These are phyloP conservation scores for Chalaropsis ovoidea DNA, from an alignment of 2,329 filamentous ascomycete genomes.

Conservation along the genomic window DNA sequence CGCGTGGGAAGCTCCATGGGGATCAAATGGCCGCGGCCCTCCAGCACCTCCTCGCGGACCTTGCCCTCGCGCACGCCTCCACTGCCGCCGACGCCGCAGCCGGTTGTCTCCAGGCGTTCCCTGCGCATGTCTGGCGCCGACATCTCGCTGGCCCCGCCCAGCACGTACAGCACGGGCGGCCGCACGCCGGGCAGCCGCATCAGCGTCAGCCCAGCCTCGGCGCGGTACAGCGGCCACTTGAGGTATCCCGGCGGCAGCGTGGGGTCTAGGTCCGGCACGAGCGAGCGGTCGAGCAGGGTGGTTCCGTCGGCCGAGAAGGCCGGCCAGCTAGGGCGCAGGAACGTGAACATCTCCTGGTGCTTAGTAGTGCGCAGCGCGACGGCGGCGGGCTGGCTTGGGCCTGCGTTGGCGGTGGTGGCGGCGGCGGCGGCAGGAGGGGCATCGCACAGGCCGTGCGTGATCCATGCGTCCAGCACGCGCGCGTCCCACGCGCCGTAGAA, in stretches of 20 bases:
- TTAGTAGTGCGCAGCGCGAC: constrained; percentile 74
- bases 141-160: constrained; percentile 51
- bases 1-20: constrained; percentile 66
- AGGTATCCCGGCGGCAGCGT: constrained; percentile 32
- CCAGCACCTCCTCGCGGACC: constrained; percentile 55
- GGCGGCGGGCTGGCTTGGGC: constrained; percentile 30
- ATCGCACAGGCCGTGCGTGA: constrained; percentile 63
- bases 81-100: constrained; percentile 55
- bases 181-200: constrained; percentile 49
- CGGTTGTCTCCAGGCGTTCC: constrained; percentile 55
- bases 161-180: constrained; percentile 59
- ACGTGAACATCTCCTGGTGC: constrained; percentile 75
- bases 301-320: constrained; percentile 35
- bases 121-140: constrained; percentile 41
- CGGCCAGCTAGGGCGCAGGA: constrained; percentile 51
- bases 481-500: constrained; percentile 71
- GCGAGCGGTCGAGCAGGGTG: constrained; percentile 34
- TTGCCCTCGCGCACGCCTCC: constrained; percentile 53
- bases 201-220: constrained; percentile 51
- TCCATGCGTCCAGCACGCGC: constrained; percentile 64
- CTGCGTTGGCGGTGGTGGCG: background rate
- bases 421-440: constrained; percentile 32
- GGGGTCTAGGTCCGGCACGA: constrained; percentile 40
- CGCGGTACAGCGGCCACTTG: constrained; percentile 53
- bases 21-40: constrained; percentile 65